Evolutionary conservation across 2,329 filamentous ascomycete species (phyloP).

Genomic region (Fusarium acutatum): DNA sequence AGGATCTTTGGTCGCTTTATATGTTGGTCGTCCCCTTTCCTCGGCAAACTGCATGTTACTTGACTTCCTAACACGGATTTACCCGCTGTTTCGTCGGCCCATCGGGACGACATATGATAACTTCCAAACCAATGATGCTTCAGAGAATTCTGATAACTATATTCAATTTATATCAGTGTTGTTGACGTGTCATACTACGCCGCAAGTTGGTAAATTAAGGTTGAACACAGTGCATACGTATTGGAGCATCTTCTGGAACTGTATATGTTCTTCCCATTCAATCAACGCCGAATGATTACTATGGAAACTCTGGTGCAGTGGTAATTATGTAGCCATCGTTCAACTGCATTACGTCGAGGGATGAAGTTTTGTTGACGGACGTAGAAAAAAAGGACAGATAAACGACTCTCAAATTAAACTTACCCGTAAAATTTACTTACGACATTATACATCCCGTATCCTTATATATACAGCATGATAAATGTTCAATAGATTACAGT

Average conservation of each 20-base stretch:
- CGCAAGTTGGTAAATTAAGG: neutral
- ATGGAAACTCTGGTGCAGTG: too few relatives aligned
- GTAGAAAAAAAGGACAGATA: neutral
- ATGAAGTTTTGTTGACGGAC: neutral
- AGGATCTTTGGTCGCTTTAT: neutral
- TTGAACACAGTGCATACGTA: accelerated
- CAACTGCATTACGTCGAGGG: neutral
- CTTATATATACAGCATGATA: accelerated
- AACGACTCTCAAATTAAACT: neutral
- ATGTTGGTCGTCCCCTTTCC: neutral
- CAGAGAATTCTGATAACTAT: accelerated
- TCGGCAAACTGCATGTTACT: neutral
- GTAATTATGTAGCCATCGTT: neutral
- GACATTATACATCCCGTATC: neutral
- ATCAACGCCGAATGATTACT: too few relatives aligned
- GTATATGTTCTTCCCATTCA: neutral
- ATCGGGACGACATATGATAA: neutral
- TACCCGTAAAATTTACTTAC: neutral
- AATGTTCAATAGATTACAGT: accelerated
- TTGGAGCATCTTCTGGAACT: neutral
- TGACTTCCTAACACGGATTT: constrained; percentile 10
- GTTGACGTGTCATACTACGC: neutral
- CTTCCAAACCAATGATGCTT: neutral
- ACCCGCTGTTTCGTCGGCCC: neutral
- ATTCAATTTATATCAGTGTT: neutral